A percentile compares a stretch with the other conserved stretches of the same genome.
Conservation (phyloP, 23 red algal species). For the Cyanidiococcus yangmingshanensis region DNA sequence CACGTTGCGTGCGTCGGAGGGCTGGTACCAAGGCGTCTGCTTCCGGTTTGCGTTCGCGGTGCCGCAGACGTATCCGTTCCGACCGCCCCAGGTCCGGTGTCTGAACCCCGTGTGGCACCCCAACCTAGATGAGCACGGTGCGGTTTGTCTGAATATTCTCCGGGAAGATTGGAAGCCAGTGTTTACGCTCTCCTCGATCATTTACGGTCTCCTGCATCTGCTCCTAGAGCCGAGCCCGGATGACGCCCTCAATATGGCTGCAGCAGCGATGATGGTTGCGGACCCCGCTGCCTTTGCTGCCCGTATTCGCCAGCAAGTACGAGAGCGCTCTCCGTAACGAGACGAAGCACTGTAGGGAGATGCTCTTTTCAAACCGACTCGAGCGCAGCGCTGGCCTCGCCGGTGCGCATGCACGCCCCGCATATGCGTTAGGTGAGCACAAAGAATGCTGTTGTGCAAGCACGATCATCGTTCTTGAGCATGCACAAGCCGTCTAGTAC, state of each 20-base stretch:
- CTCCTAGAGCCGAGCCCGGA: constrained; percentile 83
- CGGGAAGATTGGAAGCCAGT: constrained; percentile 94
- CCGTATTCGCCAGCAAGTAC: background rate
- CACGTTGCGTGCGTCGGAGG: constrained; percentile 49
- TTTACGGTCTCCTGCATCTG: constrained; percentile 80
- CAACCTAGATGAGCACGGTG: constrained; percentile 84
- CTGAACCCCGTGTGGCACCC: constrained; percentile 71
- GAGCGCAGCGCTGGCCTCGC: background rate
- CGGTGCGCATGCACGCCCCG: background rate
- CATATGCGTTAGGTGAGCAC: background rate
- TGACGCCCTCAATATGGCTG: constrained; percentile 78
- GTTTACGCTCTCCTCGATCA: constrained; percentile 56
- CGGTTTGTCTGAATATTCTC: constrained; percentile 89
- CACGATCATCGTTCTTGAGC: background rate
- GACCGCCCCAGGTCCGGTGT: constrained; percentile 73
- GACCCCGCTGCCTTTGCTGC: constrained; percentile 37
- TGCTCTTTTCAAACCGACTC: background rate
- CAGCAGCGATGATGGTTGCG: constrained; percentile 52
- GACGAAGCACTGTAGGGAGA: background rate
- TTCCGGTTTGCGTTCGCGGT: constrained; percentile 67
- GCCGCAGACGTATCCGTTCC: constrained; percentile 65
- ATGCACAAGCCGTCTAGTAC: background rate
- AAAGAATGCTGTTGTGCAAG: background rate
- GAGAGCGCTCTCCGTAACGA: background rate
- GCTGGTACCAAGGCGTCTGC: constrained; percentile 50